These are phyloP conservation scores for Cystobasidiaceae sp. DNA, from an alignment of 1,284 basidiomycete species.

Conservation along the genomic window DNA sequence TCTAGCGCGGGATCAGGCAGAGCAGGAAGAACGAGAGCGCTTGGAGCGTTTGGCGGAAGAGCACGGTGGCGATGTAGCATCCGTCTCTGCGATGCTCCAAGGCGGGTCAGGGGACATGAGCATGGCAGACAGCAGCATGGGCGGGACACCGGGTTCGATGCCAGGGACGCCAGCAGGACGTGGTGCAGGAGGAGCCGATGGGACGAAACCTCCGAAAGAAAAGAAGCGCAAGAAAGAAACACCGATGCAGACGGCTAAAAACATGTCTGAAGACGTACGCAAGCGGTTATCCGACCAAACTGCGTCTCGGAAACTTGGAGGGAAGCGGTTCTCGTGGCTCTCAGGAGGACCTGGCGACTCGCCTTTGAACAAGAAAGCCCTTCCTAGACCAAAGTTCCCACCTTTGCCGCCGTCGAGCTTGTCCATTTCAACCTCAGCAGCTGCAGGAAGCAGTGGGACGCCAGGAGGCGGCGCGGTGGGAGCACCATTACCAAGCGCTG, in stretches of 20 bases:
- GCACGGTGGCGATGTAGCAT: constrained; percentile 50
- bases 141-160: constrained; percentile 8
- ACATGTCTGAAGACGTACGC: constrained; percentile 79
- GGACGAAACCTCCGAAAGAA: constrained; percentile 44
- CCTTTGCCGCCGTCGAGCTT: constrained; percentile 32
- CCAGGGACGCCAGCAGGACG: constrained; percentile 13
- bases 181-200: constrained; percentile 4
- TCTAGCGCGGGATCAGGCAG: constrained; percentile 58
- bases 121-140: background rate
- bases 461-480: too few relatives aligned
- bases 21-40: constrained; percentile 51
- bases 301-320: constrained; percentile 75
- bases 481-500: background rate
- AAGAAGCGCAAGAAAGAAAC: constrained; percentile 74
- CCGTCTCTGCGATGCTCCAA: too few relatives aligned
- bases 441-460: too few relatives aligned
- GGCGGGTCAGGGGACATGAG: constrained; percentile 10
- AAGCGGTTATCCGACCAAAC: constrained; percentile 84
- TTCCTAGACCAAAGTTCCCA: constrained; percentile 50
- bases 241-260: constrained; percentile 71
- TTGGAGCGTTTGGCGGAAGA: constrained; percentile 50
- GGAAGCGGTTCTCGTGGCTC: constrained; percentile 73
- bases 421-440: constrained; percentile 23
- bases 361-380: constrained; percentile 45
- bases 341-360: constrained; percentile 49